Evolutionary conservation across 2,329 filamentous ascomycete genomes (phyloP).

Genomic region (Curvularia sp.): DNA sequence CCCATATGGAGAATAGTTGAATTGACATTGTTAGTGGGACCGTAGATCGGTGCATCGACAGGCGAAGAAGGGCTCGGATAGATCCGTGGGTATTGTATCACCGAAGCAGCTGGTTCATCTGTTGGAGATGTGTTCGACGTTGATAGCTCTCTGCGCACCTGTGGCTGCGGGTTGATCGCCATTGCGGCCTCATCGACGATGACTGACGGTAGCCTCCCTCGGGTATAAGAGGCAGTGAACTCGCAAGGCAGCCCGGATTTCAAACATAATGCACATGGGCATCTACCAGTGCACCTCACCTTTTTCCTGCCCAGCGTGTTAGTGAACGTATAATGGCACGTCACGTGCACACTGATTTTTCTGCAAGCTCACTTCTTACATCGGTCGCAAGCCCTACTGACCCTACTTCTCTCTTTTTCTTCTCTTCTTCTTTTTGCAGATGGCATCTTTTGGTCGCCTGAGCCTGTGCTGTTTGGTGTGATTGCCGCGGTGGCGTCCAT

Average conservation of each 20-base stretch:
- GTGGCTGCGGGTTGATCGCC: constrained; percentile 25
- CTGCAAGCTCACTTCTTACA: constrained; percentile 55
- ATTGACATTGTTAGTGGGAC: not conserved
- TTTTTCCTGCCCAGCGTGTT: constrained; percentile 41
- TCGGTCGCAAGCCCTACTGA: constrained; percentile 58
- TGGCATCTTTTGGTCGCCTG: constrained; percentile 32
- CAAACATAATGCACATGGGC: constrained; percentile 45
- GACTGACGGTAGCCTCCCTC: constrained; percentile 55
- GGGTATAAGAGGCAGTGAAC: constrained; percentile 59
- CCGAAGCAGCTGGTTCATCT: constrained; percentile 20
- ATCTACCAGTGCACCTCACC: constrained; percentile 47
- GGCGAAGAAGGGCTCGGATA: constrained; percentile 22
- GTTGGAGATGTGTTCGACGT: constrained; percentile 19
- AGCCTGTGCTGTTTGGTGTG: constrained; percentile 23
- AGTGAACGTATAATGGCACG: constrained; percentile 14
- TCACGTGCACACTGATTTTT: constrained; percentile 9
- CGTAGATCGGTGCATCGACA: constrained; percentile 27
- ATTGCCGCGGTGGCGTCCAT: constrained; percentile 19
- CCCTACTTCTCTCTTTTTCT: constrained; percentile 50
- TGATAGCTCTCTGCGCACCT: constrained; percentile 23
- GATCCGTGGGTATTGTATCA: constrained; percentile 30
- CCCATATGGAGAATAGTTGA: constrained; percentile 24
- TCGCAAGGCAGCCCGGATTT: constrained; percentile 52
- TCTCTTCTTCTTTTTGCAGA: constrained; percentile 45
- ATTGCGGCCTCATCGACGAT: constrained; percentile 44